A percentile compares a stretch with the other conserved stretches of the same genome.
Conservation (phyloP, 176 grass and related monocot genomes). For the Musa beccarii region DNA sequence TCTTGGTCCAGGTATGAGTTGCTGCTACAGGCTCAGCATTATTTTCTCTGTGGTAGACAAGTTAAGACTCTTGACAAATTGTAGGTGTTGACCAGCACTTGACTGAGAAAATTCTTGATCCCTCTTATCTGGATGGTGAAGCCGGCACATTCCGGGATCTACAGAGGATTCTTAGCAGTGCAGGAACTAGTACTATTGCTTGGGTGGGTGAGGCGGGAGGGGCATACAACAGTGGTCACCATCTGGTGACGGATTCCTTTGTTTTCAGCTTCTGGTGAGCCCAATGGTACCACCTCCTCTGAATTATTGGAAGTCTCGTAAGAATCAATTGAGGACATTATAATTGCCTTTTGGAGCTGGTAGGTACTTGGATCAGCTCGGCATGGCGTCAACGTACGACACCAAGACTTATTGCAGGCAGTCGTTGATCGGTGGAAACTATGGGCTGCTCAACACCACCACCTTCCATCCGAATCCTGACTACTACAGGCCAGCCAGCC, state of each 20-base stretch:
- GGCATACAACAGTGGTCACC: slow-evolving; percentile 17
- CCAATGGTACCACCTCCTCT: background rate
- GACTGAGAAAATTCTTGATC: slow-evolving; percentile 19
- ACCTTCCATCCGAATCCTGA: slow-evolving; percentile 23
- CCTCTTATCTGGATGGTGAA: slow-evolving; percentile 15
- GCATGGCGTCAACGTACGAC: slow-evolving; percentile 10
- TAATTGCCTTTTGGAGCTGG: background rate
- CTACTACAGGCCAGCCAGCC: slow-evolving; percentile 1
- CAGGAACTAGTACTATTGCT: slow-evolving; percentile 5
- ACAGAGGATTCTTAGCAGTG: background rate
- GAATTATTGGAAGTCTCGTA: too few species aligned
- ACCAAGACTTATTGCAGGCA: slow-evolving; percentile 21
- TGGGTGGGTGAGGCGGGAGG: slow-evolving; percentile 23
- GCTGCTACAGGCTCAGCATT: background rate
- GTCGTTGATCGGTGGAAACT: slow-evolving; percentile 17
- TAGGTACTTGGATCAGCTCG: slow-evolving; percentile 21
- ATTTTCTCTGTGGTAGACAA: background rate
- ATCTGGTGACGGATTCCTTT: slow-evolving; percentile 21
- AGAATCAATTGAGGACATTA: background rate
- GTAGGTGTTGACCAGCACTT: slow-evolving; percentile 9
- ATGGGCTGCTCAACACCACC: slow-evolving; percentile 16
- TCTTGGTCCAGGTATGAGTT: slow-evolving; percentile 9
- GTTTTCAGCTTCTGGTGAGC: slow-evolving; percentile 25
- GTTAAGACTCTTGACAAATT: background rate
- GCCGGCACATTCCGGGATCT: slow-evolving; percentile 12